These are phyloP conservation scores for Boletus subcaerulescens DNA, from an alignment of 768 basidiomycete genomes.

Conservation along the genomic window DNA sequence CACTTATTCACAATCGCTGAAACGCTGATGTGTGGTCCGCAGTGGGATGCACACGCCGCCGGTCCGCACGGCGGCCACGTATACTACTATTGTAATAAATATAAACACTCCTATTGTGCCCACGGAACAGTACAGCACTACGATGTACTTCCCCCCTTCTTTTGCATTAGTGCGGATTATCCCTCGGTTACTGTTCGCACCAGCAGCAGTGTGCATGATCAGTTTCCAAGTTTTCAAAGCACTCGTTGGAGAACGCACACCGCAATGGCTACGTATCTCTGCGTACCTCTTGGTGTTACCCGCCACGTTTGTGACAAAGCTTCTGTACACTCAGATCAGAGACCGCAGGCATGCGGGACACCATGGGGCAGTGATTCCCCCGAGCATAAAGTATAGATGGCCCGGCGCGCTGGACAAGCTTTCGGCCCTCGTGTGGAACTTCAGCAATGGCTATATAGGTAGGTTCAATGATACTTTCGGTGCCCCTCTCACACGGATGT, in stretches of 20 bases:
- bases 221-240: slow-evolving; percentile 10
- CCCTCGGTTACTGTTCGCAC: slow-evolving; percentile 24
- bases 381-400: slow-evolving; percentile 35
- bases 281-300: slow-evolving; percentile 28
- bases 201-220: slow-evolving; percentile 15
- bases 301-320: slow-evolving; percentile 10
- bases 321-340: slow-evolving; percentile 45
- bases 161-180: slow-evolving; percentile 32
- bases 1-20: too few relatives aligned
- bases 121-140: background rate
- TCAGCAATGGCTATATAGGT: slow-evolving; percentile 49
- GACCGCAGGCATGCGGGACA: slow-evolving; percentile 41
- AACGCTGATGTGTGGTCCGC: too few relatives aligned
- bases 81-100: too few relatives aligned
- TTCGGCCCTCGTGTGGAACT: slow-evolving; percentile 35
- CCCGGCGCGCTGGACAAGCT: slow-evolving; percentile 50
- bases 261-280: slow-evolving; percentile 12
- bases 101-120: too few relatives aligned
- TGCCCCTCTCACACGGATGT: background rate
- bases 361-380: slow-evolving; percentile 46
- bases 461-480: slow-evolving; percentile 1
- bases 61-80: too few relatives aligned
- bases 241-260: background rate
- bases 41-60: too few relatives aligned
- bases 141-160: slow-evolving; percentile 29